Evolutionary conservation across 2,329 filamentous ascomycete species (phyloP).

Genomic region (Alternaria dauci): DNA sequence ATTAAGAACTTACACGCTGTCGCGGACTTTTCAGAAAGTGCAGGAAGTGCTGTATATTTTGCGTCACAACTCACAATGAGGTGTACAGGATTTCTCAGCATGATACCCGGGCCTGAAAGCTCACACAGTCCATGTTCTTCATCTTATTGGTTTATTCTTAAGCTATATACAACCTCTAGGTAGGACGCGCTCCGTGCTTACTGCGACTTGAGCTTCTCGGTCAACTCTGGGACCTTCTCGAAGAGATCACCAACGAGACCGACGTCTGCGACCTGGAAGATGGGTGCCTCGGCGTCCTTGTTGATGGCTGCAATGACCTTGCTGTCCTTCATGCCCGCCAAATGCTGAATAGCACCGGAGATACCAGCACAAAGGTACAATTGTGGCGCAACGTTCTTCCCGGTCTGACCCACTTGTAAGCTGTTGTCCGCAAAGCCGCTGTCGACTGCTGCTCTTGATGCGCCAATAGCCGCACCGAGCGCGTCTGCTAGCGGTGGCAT

Average conservation of each 20-base stretch:
- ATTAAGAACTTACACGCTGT: not conserved
- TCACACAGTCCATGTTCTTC: not conserved
- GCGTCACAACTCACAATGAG: not conserved
- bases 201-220: constrained; percentile 81
- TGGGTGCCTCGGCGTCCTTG: constrained; percentile 95
- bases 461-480: constrained; percentile 93
- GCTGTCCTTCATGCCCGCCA: constrained; percentile 99
- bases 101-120: not conserved
- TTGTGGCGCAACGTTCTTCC: constrained; percentile 97
- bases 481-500: constrained; percentile 93
- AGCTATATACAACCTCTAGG: constrained; percentile 20
- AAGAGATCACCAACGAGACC: constrained; percentile 95
- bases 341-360: constrained; percentile 95
- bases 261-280: constrained; percentile 97
- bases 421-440: constrained; percentile 98
- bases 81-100: not conserved
- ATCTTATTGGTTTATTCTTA: not conserved
- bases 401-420: constrained; percentile 96
- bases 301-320: constrained; percentile 99
- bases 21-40: not conserved
- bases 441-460: constrained; percentile 93
- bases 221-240: constrained; percentile 93
- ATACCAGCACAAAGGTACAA: constrained; percentile 96
- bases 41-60: not conserved
- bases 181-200: constrained; percentile 21